Base-by-base conservation (phyloP, 345 rosid genomes). In the Gossypium herbaceum region DNA sequence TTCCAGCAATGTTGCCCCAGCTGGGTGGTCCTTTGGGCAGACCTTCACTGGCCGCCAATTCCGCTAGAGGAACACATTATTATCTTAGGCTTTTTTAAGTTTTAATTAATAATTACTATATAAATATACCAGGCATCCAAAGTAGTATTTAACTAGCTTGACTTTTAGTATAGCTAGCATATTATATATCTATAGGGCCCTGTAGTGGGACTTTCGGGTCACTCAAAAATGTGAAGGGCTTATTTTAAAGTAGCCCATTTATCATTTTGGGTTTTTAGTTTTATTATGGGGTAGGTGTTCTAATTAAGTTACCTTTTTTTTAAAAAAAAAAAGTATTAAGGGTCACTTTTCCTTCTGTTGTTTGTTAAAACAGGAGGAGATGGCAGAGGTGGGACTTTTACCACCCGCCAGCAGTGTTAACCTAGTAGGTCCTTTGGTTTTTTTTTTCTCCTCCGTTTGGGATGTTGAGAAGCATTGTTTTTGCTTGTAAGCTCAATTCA, bases 21-120 rank as follows among this genome's bases (percentile, higher is more conserved):
- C 92, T 12, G 85, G 89, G 12, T 91, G 96, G 96, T 91, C 91
- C 80, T 91, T 91, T 3, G 96, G 96, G 9, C 96, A 86, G 84
- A 91, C 96, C 73, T 91, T 85, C 81, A 29, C 85, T 13, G 96
- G 96, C 9, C 79, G 62, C 2, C 92, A 91, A 74, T 73, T 89
- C 79, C 85, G 80, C 73, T 88, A 78, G 81, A 24, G 66, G 19
- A 60, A 12, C 5, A 2, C 7, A 15, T 9, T 13, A 56, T 24
- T 34, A 1, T 41, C 17, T 22, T 47, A 56, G 58, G 19, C 7
- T 19, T 27, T 27, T 44, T 12, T 55, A 17, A 34, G 7, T 34
- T 57, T 20, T 11, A 3, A 22, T 57, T 57, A 51, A 55, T 69
- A 68, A 74, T 25, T 60, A 60, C 41, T 13, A 25, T 27, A 44